Conservation (phyloP, 345 rosid species). For the Luvunga scandens region DNA sequence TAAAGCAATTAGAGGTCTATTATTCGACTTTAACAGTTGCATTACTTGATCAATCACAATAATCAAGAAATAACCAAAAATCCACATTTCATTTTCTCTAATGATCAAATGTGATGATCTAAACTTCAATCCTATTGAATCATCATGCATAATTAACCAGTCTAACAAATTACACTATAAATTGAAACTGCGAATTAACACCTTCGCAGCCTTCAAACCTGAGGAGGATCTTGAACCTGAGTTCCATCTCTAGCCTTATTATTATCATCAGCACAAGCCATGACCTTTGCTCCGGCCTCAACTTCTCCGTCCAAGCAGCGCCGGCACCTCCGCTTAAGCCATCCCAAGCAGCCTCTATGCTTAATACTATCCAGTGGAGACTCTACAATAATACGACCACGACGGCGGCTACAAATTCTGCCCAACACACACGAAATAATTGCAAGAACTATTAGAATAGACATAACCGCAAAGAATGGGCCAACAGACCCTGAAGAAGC, state of each 20-base stretch:
- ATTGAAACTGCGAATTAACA: neutral
- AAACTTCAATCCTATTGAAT: neutral
- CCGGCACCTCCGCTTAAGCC: constrained; percentile 40
- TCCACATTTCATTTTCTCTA: neutral
- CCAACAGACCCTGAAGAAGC: constrained; percentile 54
- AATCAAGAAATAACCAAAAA: neutral
- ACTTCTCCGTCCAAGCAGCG: constrained; percentile 33
- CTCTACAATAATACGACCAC: constrained; percentile 1
- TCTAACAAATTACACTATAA: neutral
- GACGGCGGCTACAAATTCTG: constrained; percentile 37
- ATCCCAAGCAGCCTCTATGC: constrained; percentile 35
- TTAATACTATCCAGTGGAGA: constrained; percentile 39
- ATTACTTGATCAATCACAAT: neutral
- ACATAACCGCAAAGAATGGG: constrained; percentile 70
- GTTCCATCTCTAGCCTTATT: neutral
- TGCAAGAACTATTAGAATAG: constrained; percentile 47
- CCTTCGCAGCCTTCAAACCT: neutral
- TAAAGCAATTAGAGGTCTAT: too few relatives aligned
- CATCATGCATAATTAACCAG: neutral
- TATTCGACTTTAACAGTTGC: too few relatives aligned
- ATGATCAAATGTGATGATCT: neutral
- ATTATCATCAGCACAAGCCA: constrained; percentile 8
- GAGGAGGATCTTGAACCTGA: neutral
- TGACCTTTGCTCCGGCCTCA: constrained; percentile 43
- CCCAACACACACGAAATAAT: constrained; percentile 61